Base-by-base conservation (phyloP, 352 stramenopile species). In the Phytophthora pinifolia region DNA sequence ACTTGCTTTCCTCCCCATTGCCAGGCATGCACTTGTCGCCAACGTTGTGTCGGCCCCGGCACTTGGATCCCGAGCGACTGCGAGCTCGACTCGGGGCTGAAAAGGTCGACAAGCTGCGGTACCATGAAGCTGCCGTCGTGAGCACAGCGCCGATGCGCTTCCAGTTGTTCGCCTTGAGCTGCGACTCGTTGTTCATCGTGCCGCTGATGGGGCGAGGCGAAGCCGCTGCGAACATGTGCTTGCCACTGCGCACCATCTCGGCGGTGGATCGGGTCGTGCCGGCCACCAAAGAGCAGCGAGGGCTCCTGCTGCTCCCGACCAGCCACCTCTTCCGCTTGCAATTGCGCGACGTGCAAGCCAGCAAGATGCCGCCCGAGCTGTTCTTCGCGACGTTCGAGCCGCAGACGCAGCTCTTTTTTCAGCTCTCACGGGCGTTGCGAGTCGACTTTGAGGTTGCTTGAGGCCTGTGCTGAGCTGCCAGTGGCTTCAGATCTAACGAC, bases 341-440 rank as follows among this genome's bases (percentile, higher is more conserved):
- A 18, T 30, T 79, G 9, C 49, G 38, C 0, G 37, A 69, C 12
- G 10, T 44, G 7, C 22, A 46, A 18, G 30, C 30, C 12, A 52
- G 43, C 25, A 51, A 67, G n/a, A 30, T 7, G 22, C 43, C 32
- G 0, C 48, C 50, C 3, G 57, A 75, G 45, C 54, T 71, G 50
- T 80, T 74, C 37, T 63, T 89, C 29, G 71, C 68, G n/a, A 89
- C 76, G 5, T 87, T 89, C 43, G 79, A 89, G 46, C 74, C 74
- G 3, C 59, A 70, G 2, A 83, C 79, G n/a, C 65, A 76, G 15
- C 61, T 80, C 32, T 83, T 83, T 31, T 83, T 78, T 59, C 72
- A 74, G n/a, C 48, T 89, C 14, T 61, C 54, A 46, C 54, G 70
- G 4, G 65, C 70, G 0, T 58, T 78, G 47, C 49, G 53, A 13